These are phyloP conservation scores for Clonostachys rhizophaga DNA, from an alignment of 2,329 filamentous ascomycete species.

Conservation along the genomic window DNA sequence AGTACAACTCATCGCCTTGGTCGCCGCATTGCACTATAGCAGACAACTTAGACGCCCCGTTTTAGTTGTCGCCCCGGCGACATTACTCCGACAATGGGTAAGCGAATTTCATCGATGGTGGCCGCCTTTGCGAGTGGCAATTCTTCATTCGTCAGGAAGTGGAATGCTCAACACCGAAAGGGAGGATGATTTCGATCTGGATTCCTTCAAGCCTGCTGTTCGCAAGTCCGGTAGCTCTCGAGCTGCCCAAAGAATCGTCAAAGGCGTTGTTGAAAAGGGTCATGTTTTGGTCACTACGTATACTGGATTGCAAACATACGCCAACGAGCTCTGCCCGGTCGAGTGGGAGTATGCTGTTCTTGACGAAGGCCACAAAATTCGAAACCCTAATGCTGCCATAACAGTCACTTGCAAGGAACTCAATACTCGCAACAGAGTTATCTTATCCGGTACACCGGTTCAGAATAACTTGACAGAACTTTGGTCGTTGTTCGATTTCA, in stretches of 20 bases:
- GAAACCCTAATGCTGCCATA: slow-evolving; percentile 92
- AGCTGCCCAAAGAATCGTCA: slow-evolving; percentile 74
- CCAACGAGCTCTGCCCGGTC: slow-evolving; percentile 73
- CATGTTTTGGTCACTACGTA: slow-evolving; percentile 96
- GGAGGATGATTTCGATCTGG: slow-evolving; percentile 46
- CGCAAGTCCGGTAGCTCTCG: slow-evolving; percentile 22
- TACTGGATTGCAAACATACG: slow-evolving; percentile 89
- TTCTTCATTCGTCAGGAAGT: slow-evolving; percentile 90
- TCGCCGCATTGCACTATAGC: slow-evolving; percentile 90
- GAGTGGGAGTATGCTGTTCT: slow-evolving; percentile 93
- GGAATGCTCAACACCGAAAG: slow-evolving; percentile 86
- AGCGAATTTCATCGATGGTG: slow-evolving; percentile 99
- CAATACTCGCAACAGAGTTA: slow-evolving; percentile 83
- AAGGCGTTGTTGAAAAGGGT: slow-evolving; percentile 76
- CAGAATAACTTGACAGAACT: slow-evolving; percentile 95
- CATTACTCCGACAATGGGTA: slow-evolving; percentile 95
- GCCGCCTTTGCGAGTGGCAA: slow-evolving; percentile 95
- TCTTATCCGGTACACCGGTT: slow-evolving; percentile 93
- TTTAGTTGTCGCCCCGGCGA: slow-evolving; percentile 89
- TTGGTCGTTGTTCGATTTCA: slow-evolving; percentile 97
- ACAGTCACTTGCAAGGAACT: slow-evolving; percentile 95
- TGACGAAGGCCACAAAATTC: slow-evolving; percentile 97
- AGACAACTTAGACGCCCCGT: slow-evolving; percentile 78
- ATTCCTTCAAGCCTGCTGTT: slow-evolving; percentile 28
- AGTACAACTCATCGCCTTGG: slow-evolving; percentile 65